Conservation (phyloP, 2,329 filamentous ascomycete genomes). For the Falciphora oryzae region DNA sequence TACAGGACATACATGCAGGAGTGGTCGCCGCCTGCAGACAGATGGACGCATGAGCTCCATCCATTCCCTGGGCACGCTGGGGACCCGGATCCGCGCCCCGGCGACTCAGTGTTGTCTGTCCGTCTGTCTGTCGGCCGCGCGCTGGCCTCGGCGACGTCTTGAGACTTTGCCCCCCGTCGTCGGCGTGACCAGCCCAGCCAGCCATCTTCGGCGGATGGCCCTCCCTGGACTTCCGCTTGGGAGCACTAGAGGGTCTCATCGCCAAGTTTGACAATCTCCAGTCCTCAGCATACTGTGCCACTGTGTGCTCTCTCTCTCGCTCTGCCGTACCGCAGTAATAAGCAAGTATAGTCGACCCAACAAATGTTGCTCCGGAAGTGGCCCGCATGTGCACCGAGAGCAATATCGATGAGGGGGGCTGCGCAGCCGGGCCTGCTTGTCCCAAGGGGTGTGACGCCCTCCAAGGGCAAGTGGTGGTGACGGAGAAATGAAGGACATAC, state of each 20-base stretch:
- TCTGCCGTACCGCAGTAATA: not conserved
- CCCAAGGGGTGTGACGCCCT: not conserved
- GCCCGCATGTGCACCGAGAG: not conserved
- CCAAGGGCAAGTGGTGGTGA: not conserved
- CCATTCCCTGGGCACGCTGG: not conserved
- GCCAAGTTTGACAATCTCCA: not conserved
- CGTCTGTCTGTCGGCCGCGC: too few species aligned
- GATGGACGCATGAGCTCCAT: not conserved
- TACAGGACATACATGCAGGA: slow-evolving; percentile 1
- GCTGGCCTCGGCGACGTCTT: not conserved
- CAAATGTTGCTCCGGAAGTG: not conserved
- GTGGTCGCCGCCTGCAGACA: not conserved
- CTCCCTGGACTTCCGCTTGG: not conserved
- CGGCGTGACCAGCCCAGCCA: not conserved
- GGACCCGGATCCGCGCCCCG: not conserved
- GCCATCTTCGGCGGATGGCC: not conserved
- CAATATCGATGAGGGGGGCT: not conserved
- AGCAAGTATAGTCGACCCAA: not conserved
- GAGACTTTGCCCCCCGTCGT: not conserved
- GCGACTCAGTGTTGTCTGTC: not conserved
- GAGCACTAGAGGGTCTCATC: not conserved
- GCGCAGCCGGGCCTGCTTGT: too few species aligned
- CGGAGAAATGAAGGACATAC: not conserved
- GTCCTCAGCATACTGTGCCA: not conserved
- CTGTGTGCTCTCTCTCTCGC: not conserved